phyloP scores from a whole-genome alignment of 2,329 filamentous ascomycete species.

The Clonostachys sp. region DNA sequence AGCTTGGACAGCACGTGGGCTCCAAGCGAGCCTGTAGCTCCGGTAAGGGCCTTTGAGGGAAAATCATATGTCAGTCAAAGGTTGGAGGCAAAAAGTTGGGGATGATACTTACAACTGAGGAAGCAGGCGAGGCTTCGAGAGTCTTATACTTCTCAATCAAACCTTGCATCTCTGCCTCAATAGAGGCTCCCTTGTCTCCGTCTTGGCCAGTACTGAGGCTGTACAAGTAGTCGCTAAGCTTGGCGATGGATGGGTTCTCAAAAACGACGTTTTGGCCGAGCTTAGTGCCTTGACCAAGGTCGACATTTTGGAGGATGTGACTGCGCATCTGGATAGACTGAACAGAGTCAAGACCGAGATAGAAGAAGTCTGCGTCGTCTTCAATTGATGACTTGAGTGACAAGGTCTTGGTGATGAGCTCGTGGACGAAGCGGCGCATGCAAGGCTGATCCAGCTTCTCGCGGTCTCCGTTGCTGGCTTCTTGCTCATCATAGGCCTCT shows the following conservation, averaged over 20 bases:
- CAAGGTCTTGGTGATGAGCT: conserved; percentile 12
- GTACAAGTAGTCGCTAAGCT: conserved; percentile 36
- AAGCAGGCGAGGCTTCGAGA: not conserved
- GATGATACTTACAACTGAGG: conserved; percentile 6
- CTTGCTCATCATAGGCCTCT: conserved; percentile 17
- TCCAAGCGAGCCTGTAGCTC: conserved; percentile 59
- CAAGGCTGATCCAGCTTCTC: conserved; percentile 13
- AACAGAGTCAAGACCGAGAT: conserved; percentile 51
- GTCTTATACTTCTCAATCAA: conserved; percentile 11
- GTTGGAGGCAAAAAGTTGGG: no score
- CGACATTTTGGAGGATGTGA: conserved; percentile 43
- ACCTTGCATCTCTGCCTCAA: conserved; percentile 18
- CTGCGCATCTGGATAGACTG: conserved; percentile 52
- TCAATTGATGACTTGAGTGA: not conserved
- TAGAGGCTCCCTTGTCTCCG: conserved; percentile 7
- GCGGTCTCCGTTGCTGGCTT: not conserved
- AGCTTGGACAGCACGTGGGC: conserved; percentile 54
- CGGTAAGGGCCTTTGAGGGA: conserved; percentile 39
- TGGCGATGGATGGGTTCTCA: conserved; percentile 43
- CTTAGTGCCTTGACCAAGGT: conserved; percentile 33
- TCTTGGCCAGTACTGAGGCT: conserved; percentile 29
- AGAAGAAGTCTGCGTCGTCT: conserved; percentile 51
- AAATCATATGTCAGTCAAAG: not conserved
- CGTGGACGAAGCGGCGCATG: conserved; percentile 23
- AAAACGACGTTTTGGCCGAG: conserved; percentile 55